Evolutionary conservation across 805 yeast species (phyloP).

Genomic region (Barnettozyma salicaria): DNA sequence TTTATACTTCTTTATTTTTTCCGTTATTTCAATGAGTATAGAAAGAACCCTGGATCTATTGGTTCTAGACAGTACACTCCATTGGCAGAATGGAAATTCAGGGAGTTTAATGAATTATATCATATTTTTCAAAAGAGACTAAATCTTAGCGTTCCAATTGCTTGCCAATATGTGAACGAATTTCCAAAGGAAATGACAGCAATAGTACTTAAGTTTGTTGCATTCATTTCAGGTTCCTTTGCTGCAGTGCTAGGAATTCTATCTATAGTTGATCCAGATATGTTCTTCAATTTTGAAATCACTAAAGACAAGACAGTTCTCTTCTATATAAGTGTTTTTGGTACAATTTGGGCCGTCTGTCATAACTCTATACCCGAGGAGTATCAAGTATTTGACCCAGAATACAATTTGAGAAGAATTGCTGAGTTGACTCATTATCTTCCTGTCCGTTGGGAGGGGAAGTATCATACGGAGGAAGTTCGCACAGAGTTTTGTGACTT

Average conservation of each 20-base stretch:
- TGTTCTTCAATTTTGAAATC: conserved; percentile 83
- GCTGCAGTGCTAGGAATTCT: conserved; percentile 80
- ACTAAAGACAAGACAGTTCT: conserved; percentile 74
- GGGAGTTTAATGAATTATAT: conserved; percentile 90
- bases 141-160: conserved; percentile 70
- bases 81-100: conserved; percentile 87
- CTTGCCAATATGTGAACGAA: conserved; percentile 79
- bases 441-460: conserved; percentile 83
- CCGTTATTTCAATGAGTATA: conserved; percentile 88
- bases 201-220: conserved; percentile 48
- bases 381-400: conserved; percentile 84
- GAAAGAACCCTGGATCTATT: conserved; percentile 77
- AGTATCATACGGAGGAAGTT: conserved; percentile 77
- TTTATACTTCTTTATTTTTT: conserved; percentile 80
- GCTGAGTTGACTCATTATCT: conserved; percentile 86
- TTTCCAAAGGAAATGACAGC: conserved; percentile 78
- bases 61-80: conserved; percentile 89
- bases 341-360: conserved; percentile 82
- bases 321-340: conserved; percentile 83
- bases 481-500: conserved; percentile 75
- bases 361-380: conserved; percentile 63
- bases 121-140: conserved; percentile 81
- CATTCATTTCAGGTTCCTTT: conserved; percentile 82
- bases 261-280: conserved; percentile 80
- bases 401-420: conserved; percentile 71